phyloP scores from a whole-genome alignment of 306 rosid genomes.

The Trichosanthes truncata region DNA sequence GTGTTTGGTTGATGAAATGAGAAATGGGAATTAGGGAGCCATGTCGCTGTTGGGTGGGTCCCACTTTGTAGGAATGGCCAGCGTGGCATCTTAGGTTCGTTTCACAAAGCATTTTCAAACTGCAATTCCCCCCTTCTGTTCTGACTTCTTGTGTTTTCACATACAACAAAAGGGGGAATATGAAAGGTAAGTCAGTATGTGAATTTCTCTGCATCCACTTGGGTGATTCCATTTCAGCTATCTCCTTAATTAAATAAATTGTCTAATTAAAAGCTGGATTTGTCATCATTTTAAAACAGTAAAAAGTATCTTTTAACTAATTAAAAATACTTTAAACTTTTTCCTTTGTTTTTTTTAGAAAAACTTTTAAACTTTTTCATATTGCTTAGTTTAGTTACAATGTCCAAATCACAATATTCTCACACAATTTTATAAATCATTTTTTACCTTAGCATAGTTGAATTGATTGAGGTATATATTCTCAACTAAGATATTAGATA shows the following conservation, averaged over 20 bases:
- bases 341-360: background rate
- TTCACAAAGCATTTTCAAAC: constrained; percentile 11
- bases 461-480: too few relatives aligned
- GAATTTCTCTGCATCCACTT: background rate
- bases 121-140: background rate
- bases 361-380: background rate
- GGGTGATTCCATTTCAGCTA: background rate
- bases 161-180: background rate
- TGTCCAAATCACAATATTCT: too few relatives aligned
- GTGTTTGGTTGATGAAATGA: background rate
- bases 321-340: background rate
- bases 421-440: too few relatives aligned
- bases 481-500: too few relatives aligned
- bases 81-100: background rate
- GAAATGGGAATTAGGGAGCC: background rate
- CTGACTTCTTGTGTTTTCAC: constrained; percentile 1
- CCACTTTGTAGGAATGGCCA: background rate
- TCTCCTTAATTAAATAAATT: background rate
- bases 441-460: too few relatives aligned
- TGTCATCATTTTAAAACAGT: too few relatives aligned
- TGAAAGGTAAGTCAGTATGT: background rate
- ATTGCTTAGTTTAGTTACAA: background rate
- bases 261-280: background rate
- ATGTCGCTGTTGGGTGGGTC: background rate
- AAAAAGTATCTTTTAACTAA: background rate